phyloP scores from a whole-genome alignment of 805 yeast genomes.

The Saturnispora zaruensis region DNA sequence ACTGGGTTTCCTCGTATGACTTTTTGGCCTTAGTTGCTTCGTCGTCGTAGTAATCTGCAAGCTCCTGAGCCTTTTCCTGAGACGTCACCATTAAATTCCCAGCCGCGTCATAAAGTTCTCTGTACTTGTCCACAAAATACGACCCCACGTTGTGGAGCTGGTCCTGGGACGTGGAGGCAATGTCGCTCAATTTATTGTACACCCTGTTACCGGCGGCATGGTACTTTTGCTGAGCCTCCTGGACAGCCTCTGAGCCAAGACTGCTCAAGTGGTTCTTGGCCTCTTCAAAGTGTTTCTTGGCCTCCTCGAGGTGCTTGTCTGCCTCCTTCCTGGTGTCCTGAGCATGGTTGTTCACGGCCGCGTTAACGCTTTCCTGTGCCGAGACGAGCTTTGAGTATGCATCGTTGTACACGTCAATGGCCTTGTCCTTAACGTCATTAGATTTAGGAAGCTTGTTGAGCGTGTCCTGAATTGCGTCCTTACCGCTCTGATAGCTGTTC shows the following conservation, averaged over 20 bases:
- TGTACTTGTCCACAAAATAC: slow-evolving; percentile 9
- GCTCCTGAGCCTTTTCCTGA: slow-evolving; percentile 8
- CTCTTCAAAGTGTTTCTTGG: slow-evolving; percentile 23
- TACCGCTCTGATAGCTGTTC: background rate
- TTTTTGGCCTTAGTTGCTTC: slow-evolving; percentile 18
- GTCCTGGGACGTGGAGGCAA: slow-evolving; percentile 5
- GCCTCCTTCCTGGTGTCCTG: slow-evolving; percentile 1
- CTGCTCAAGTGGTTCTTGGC: slow-evolving; percentile 9
- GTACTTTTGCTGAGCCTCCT: slow-evolving; percentile 4
- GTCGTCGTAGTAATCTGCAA: background rate
- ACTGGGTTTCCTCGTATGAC: slow-evolving; percentile 22
- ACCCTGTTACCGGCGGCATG: slow-evolving; percentile 4
- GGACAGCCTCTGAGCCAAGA: slow-evolving; percentile 7
- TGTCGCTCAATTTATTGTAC: slow-evolving; percentile 4
- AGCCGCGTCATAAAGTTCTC: slow-evolving; percentile 6
- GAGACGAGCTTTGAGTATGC: slow-evolving; percentile 24
- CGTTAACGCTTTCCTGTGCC: slow-evolving; percentile 26
- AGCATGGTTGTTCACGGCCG: slow-evolving; percentile 15
- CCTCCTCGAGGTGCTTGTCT: slow-evolving; percentile 21
- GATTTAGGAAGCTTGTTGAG: slow-evolving; percentile 7
- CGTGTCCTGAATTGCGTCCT: slow-evolving; percentile 5
- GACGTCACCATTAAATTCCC: slow-evolving; percentile 16
- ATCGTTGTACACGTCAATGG: slow-evolving; percentile 18
- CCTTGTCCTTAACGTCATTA: slow-evolving; percentile 11
- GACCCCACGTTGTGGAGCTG: background rate